Evolutionary conservation across 306 rosid genomes (phyloP), one percentile per base, ranked within the genome.

Genomic region (Fagus crenata): DNA sequence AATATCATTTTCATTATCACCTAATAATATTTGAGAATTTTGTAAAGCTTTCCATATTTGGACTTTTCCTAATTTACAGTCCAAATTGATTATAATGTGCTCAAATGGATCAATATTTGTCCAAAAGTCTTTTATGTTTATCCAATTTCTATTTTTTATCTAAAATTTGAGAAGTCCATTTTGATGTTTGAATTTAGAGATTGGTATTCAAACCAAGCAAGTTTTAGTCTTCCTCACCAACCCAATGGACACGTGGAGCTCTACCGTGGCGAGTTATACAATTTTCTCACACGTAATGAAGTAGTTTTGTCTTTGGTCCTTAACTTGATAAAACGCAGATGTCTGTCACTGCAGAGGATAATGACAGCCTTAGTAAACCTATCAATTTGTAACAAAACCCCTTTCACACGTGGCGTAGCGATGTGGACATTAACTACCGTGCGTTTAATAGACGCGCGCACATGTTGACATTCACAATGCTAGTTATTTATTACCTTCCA

Each of bases 261-360:
- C 55, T 12, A 1, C 9, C 51, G 1, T 1, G 33, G 75, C 75
- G 56, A 76, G 75, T 77, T 4, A 1, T 1, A 22, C 60, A 32
- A 33, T 32, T 39, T 15, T 3, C 12, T 65, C 11, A 46, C 51
- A 12, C 70, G 55, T 59, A 36, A 35, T 55, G 14, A 17, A 67
- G 17, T 13, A 17, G 12, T 49, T 7, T 0, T 46, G 22, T 53
- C 6, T 69, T 49, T 6, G 17, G 4, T 36, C 9, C n/a, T 41
- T 1, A 13, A 49, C 31, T 32, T 33, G 46, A 60, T 78, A 37
- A 31, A 70, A 72, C 28, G 61, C 70, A 75, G 80, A 58, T 69
- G 76, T 69, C 80, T 75, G 83, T 80, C 40, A 80, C 75, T 13
- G 75, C 71, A 42, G 63, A 0, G 71, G 83, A 80, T 42, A 56